Percentiles rank a stretch among this genome's conserved stretches.
phyloP scores from a whole-genome alignment of 768 basidiomycete genomes.

The Macrolepiota dolichaula region DNA sequence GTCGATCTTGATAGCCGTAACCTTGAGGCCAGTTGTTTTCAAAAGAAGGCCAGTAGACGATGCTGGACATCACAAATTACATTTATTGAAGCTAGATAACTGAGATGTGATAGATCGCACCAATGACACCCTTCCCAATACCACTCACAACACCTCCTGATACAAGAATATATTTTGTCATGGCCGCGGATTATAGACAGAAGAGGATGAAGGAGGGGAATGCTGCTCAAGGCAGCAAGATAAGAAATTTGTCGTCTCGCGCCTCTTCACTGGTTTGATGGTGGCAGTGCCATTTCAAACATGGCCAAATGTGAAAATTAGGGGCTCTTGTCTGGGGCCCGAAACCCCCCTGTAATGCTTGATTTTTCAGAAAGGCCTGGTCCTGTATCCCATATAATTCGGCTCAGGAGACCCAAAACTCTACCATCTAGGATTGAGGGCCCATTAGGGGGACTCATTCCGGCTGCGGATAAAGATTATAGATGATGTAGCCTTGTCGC shows the following conservation, averaged over 20 bases:
- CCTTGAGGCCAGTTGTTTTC: conserved; percentile 93
- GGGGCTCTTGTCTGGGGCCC: no score
- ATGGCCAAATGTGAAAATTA: background rate
- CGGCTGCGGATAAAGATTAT: no score
- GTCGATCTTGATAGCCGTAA: conserved; percentile 99
- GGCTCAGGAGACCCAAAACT: no score
- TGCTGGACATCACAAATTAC: conserved; percentile 43
- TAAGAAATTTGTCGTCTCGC: background rate
- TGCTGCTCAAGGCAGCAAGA: background rate
- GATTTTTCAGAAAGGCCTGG: no score
- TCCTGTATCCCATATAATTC: no score
- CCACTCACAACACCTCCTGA: conserved; percentile 98
- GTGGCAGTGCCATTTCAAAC: conserved; percentile 5
- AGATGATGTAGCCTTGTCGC: no score
- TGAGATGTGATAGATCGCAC: conserved; percentile 44
- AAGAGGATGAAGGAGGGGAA: background rate
- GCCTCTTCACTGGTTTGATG: background rate
- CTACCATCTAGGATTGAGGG: no score
- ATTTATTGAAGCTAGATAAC: background rate
- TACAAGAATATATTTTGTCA: conserved; percentile 97
- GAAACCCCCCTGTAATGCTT: no score
- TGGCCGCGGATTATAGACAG: conserved; percentile 25
- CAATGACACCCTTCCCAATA: conserved; percentile 99
- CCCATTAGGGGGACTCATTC: no score
- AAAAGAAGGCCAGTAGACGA: conserved; percentile 95